These are phyloP conservation scores for Umbilicus rupestris DNA, from an alignment of 164 flowering plant species.

Conservation along the genomic window DNA sequence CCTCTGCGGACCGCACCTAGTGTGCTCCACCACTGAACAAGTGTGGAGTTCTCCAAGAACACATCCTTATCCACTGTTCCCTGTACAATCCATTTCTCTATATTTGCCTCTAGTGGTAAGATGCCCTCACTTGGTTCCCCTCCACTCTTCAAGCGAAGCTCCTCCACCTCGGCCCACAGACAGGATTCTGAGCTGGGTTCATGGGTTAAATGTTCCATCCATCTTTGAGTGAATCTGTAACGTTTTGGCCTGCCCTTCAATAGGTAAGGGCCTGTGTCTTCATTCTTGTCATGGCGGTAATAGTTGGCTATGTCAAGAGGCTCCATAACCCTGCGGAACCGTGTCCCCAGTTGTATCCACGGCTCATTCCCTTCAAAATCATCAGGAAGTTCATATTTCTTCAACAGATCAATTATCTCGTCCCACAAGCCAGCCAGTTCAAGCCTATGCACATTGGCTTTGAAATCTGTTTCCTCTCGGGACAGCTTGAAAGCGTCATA, in stretches of 20 bases:
- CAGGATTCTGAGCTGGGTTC: constrained; percentile 33
- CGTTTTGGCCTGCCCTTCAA: constrained; percentile 54
- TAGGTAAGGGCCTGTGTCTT: constrained; percentile 64
- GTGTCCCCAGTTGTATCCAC: constrained; percentile 58
- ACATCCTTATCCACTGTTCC: constrained; percentile 24
- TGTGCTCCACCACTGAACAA: constrained; percentile 56
- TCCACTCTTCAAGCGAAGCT: constrained; percentile 17
- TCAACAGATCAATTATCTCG: constrained; percentile 62
- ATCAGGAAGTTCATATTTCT: constrained; percentile 57
- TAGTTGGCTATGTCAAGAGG: constrained; percentile 87
- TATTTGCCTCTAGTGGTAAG: constrained; percentile 23
- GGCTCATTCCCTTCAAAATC: constrained; percentile 37
- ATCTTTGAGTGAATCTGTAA: constrained; percentile 51
- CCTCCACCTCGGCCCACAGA: constrained; percentile 59
- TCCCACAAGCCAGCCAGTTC: constrained; percentile 74
- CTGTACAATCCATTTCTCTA: constrained; percentile 18
- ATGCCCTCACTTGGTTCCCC: constrained; percentile 15
- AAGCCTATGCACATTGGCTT: constrained; percentile 51
- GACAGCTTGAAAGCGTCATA: constrained; percentile 65
- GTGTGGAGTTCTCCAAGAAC: constrained; percentile 47
- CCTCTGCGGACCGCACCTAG: constrained; percentile 32
- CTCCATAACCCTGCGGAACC: constrained; percentile 51
- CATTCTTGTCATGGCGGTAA: constrained; percentile 56
- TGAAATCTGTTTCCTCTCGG: constrained; percentile 34
- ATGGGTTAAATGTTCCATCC: constrained; percentile 30